phyloP scores from a whole-genome alignment of 2,329 filamentous ascomycete genomes.

The Hypoxylon sp. region DNA sequence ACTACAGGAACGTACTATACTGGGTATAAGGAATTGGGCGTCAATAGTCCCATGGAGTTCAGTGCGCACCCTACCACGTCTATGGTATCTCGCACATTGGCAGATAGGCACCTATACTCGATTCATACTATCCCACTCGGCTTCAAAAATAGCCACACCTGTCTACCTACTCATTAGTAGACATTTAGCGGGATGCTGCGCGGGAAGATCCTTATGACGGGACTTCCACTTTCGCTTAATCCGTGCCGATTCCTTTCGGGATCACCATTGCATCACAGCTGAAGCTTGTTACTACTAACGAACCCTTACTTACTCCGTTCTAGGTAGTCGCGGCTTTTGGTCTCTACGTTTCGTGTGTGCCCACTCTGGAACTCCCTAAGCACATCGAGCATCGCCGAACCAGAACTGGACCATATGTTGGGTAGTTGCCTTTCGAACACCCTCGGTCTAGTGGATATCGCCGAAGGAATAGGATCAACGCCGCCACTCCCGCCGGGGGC shows the following conservation, averaged over 20 bases:
- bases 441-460: constrained; percentile 37
- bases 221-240: constrained; percentile 36
- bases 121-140: constrained; percentile 17
- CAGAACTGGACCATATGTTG: constrained; percentile 14
- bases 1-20: constrained; percentile 10
- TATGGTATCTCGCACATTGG: constrained; percentile 8
- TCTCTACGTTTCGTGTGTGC: constrained; percentile 18
- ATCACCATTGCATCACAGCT: constrained; percentile 32
- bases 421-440: constrained; percentile 12
- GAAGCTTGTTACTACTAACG: constrained; percentile 16
- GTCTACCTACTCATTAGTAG: constrained; percentile 12
- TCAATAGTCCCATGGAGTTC: constrained; percentile 32
- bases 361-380: constrained; percentile 20
- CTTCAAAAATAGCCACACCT: constrained; percentile 27
- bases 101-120: constrained; percentile 15
- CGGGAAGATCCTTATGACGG: constrained; percentile 30
- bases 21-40: constrained; percentile 7
- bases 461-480: constrained; percentile 45
- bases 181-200: constrained; percentile 19
- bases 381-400: constrained; percentile 19
- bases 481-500: constrained; percentile 42
- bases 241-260: constrained; percentile 41
- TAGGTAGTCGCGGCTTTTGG: neutral
- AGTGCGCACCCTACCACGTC: constrained; percentile 26
- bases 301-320: constrained; percentile 14